Percentiles rank a stretch among this genome's conserved stretches.
These are phyloP conservation scores for Arabidopsis arenosa DNA, from an alignment of 345 rosid genomes.

Conservation along the genomic window DNA sequence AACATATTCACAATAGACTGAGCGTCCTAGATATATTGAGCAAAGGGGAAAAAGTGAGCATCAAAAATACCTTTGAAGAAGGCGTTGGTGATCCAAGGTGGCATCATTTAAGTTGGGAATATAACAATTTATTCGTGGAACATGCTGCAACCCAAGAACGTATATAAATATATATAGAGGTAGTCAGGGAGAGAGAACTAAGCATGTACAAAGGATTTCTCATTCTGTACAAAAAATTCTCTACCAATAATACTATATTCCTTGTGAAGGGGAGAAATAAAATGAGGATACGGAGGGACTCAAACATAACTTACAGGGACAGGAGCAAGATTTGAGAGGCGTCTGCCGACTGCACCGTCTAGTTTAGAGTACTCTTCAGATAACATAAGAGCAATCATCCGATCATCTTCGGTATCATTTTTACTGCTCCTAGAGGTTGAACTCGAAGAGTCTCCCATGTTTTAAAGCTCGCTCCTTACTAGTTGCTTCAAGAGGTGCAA, in stretches of 20 bases:
- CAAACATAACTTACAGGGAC: constrained; percentile 57
- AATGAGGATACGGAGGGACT: constrained; percentile 5
- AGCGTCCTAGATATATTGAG: constrained; percentile 4
- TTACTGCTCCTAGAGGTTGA: constrained; percentile 85
- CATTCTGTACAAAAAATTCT: constrained; percentile 4
- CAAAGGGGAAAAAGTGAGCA: constrained; percentile 24
- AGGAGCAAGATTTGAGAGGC: constrained; percentile 79
- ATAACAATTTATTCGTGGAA: constrained; percentile 78
- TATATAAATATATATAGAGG: not conserved
- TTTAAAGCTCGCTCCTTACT: constrained; percentile 23
- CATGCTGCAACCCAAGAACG: constrained; percentile 59
- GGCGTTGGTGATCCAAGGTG: constrained; percentile 90
- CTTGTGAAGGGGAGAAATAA: not conserved
- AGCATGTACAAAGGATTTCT: constrained; percentile 12
- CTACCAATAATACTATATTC: not conserved
- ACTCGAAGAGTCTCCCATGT: constrained; percentile 72
- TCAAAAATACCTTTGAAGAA: constrained; percentile 70
- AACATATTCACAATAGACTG: constrained; percentile 25
- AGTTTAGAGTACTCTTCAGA: constrained; percentile 80
- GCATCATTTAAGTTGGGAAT: constrained; percentile 82
- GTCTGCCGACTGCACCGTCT: constrained; percentile 78
- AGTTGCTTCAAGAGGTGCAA: constrained; percentile 50
- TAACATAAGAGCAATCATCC: constrained; percentile 79
- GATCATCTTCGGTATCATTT: constrained; percentile 77
- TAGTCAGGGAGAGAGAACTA: not conserved